Evolutionary conservation across 2,329 filamentous ascomycete genomes (phyloP).

Genomic region (Ophiobolus disseminans): DNA sequence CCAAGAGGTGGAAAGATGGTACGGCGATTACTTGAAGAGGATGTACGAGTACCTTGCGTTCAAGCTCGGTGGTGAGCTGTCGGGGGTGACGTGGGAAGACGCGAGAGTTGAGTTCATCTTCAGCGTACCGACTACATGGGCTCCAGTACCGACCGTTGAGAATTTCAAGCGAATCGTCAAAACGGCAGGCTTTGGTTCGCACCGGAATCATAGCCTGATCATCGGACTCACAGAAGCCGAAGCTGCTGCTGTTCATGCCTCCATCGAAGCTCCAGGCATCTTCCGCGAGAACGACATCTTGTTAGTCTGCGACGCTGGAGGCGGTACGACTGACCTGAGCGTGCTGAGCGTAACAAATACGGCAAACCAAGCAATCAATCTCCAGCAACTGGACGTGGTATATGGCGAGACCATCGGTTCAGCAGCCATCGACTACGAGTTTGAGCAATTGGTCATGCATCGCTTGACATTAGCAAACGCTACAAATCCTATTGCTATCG

Average conservation of each 20-base stretch:
- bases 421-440: slow-evolving; percentile 50
- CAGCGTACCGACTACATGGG: slow-evolving; percentile 66
- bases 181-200: slow-evolving; percentile 58
- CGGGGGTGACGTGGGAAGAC: slow-evolving; percentile 46
- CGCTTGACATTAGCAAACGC: slow-evolving; percentile 41
- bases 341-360: slow-evolving; percentile 45
- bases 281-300: slow-evolving; percentile 53
- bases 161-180: slow-evolving; percentile 58
- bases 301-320: slow-evolving; percentile 60
- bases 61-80: slow-evolving; percentile 45
- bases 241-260: slow-evolving; percentile 60
- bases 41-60: slow-evolving; percentile 59
- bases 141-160: slow-evolving; percentile 58
- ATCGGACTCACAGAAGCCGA: slow-evolving; percentile 63
- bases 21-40: slow-evolving; percentile 58
- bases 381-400: slow-evolving; percentile 48
- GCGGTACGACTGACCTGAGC: slow-evolving; percentile 56
- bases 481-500: slow-evolving; percentile 32
- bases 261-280: slow-evolving; percentile 45
- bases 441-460: slow-evolving; percentile 44
- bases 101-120: slow-evolving; percentile 62
- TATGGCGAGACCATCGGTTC: slow-evolving; percentile 52
- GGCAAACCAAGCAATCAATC: slow-evolving; percentile 33
- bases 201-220: slow-evolving; percentile 46
- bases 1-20: slow-evolving; percentile 56